Evolutionary conservation across 1,284 basidiomycete genomes (phyloP), one percentile per base, ranked within the genome.

Genomic region (Tilletia indica): DNA sequence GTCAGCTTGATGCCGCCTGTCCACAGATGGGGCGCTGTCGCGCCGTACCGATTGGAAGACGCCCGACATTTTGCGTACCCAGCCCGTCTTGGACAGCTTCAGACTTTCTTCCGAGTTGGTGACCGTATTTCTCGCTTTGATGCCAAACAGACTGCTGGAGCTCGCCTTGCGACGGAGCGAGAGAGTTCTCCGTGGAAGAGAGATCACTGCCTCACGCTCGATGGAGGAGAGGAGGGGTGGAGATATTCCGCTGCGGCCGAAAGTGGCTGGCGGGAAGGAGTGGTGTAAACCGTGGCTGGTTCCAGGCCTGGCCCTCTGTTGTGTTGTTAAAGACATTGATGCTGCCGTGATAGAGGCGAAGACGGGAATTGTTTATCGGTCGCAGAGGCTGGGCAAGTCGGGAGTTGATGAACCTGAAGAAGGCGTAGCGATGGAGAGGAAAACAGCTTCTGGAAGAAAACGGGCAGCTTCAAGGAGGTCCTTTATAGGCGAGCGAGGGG

Each of bases 61-160:
- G 36, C 21, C 61, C 21, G 61, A 38, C n/a, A 64, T 21, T 38
- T 38, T 34, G 61, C 61, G 61, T 6, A 64, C 61, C 61, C 61
- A 64, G 61, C 61, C 36, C 14, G 42, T 9, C 14, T 45, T 45
- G 42, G 42, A 45, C 42, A 45, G 14, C 42, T 45, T 45, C 42
- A 14, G 42, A 45, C 42, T 45, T 3, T 34, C 16, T 14, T 42
- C 38, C 34, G 61, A 34, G 34, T 34, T 36, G 36, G 12, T 9
- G 61, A 19, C 14, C 36, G 19, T 42, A 36, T 36, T 39, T 16
- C 16, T 64, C 36, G 34, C 5, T 38, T 39, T 64, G 51, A 54
- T 19, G 38, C 61, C n/a, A 14, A 64, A n/a, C 14, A 64, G 19
- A 5, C 61, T 64, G 61, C 34, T 39, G 4, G 61, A 16, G 61